Conservation (phyloP, 2,329 filamentous ascomycete genomes). For the Rutstroemia sp. region DNA sequence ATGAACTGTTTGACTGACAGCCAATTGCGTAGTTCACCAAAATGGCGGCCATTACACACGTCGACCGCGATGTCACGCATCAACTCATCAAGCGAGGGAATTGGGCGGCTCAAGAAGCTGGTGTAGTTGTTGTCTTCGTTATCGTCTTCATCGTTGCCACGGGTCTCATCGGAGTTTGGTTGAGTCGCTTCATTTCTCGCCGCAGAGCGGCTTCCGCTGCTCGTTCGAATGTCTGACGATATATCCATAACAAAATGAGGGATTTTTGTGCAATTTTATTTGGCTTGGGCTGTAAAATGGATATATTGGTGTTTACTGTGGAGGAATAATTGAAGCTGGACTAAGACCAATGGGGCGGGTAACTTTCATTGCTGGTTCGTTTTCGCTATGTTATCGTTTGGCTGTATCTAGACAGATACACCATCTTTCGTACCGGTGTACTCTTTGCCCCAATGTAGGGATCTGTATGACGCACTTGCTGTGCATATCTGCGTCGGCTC, state of each 20-base stretch:
- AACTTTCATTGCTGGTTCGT: background rate
- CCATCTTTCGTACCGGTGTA: no score
- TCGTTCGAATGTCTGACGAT: conserved; percentile 1
- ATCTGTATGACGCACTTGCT: no score
- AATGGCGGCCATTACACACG: conserved; percentile 16
- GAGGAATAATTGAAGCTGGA: background rate
- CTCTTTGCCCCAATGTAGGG: no score
- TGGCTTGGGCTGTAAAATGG: background rate
- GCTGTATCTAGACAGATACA: background rate
- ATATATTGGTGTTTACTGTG: background rate
- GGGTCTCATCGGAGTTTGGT: conserved; percentile 42
- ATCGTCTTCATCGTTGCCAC: conserved; percentile 49
- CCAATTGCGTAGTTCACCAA: background rate
- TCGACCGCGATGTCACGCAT: conserved; percentile 20
- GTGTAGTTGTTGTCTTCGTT: conserved; percentile 55
- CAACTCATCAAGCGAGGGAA: conserved; percentile 46
- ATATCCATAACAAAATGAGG: background rate
- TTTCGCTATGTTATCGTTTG: background rate
- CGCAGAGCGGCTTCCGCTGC: conserved; percentile 9
- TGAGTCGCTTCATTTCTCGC: conserved; percentile 37
- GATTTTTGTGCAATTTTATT: background rate
- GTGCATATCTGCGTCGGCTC: no score
- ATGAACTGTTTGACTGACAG: background rate
- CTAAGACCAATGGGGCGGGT: background rate
- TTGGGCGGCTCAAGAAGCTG: conserved; percentile 49